Percentiles rank a stretch among this genome's conserved stretches.
Evolutionary conservation across 257 asterid species (phyloP).

Genomic region (Thymus quinquecostatus): DNA sequence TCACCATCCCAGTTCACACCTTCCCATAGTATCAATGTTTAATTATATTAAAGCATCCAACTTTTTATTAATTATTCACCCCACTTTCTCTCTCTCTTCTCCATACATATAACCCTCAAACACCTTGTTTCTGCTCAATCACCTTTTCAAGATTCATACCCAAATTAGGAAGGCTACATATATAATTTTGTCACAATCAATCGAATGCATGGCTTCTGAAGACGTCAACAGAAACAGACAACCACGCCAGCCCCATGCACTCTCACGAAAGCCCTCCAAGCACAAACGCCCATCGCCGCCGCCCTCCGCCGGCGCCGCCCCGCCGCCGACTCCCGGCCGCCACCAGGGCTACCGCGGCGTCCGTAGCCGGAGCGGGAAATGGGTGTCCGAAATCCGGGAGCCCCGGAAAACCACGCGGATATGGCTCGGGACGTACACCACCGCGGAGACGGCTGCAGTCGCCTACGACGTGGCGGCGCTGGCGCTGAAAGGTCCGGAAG

Average conservation of each 20-base stretch:
- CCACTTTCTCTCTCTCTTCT: neutral
- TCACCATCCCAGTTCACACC: too few relatives aligned
- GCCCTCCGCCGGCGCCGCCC: neutral
- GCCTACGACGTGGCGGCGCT: slow-evolving; percentile 65
- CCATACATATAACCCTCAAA: neutral
- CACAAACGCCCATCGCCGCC: neutral
- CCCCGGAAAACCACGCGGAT: slow-evolving; percentile 56
- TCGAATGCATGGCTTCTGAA: slow-evolving; percentile 34
- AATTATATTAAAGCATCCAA: too few relatives aligned
- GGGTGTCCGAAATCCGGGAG: slow-evolving; percentile 70
- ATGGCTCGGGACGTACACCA: slow-evolving; percentile 61
- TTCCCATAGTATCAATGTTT: too few relatives aligned
- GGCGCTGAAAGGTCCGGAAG: slow-evolving; percentile 53
- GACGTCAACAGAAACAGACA: neutral
- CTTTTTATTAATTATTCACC: too few relatives aligned
- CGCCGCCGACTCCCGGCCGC: slow-evolving; percentile 32
- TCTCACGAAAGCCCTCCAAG: neutral
- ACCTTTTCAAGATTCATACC: neutral
- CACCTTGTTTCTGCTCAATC: neutral
- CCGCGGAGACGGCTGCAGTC: slow-evolving; percentile 67
- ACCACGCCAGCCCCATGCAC: slow-evolving; percentile 3
- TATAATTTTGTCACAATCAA: neutral
- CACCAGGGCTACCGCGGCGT: slow-evolving; percentile 50
- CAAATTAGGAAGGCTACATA: slow-evolving; percentile 9
- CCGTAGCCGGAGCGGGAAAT: slow-evolving; percentile 52